Conservation (phyloP, 176 grass and related monocot genomes). For the Lolium perenne region DNA sequence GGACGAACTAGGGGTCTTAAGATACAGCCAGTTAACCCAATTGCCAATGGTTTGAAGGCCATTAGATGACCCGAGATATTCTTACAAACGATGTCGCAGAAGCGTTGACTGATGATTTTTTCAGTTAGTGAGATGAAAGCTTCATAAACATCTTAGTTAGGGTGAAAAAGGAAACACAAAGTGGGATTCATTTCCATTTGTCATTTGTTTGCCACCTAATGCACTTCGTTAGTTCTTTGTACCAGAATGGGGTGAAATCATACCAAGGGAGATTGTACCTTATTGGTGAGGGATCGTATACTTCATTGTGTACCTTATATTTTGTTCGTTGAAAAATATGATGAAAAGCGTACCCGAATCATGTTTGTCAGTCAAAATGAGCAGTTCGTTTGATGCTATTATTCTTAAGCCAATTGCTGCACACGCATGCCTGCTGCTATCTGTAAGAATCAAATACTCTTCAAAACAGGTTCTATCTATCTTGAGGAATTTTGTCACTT, state of each 20-base stretch:
- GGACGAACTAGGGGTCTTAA: slow-evolving; percentile 82
- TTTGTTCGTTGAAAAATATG: slow-evolving; percentile 33
- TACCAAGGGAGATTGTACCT: slow-evolving; percentile 40
- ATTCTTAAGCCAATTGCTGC: slow-evolving; percentile 10
- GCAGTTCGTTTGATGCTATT: background rate
- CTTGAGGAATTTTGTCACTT: background rate
- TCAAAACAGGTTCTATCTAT: background rate
- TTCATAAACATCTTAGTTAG: slow-evolving; percentile 48
- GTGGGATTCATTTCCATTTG: slow-evolving; percentile 55
- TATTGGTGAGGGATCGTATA: slow-evolving; percentile 36
- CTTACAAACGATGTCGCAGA: slow-evolving; percentile 37
- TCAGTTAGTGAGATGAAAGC: slow-evolving; percentile 38
- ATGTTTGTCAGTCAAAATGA: background rate
- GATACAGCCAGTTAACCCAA: slow-evolving; percentile 30
- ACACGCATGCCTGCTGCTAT: background rate
- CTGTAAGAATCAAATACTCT: background rate
- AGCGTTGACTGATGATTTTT: slow-evolving; percentile 53
- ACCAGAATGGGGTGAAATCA: slow-evolving; percentile 32
- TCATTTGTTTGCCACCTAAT: slow-evolving; percentile 38
- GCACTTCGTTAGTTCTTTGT: slow-evolving; percentile 31
- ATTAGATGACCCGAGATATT: slow-evolving; percentile 49
- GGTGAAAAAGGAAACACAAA: slow-evolving; percentile 20
- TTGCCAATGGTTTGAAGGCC: slow-evolving; percentile 34
- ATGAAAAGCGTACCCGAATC: background rate
- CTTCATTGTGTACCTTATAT: slow-evolving; percentile 30